phyloP scores from a whole-genome alignment of 202 grass and related monocot species.

The Setaria italica region DNA sequence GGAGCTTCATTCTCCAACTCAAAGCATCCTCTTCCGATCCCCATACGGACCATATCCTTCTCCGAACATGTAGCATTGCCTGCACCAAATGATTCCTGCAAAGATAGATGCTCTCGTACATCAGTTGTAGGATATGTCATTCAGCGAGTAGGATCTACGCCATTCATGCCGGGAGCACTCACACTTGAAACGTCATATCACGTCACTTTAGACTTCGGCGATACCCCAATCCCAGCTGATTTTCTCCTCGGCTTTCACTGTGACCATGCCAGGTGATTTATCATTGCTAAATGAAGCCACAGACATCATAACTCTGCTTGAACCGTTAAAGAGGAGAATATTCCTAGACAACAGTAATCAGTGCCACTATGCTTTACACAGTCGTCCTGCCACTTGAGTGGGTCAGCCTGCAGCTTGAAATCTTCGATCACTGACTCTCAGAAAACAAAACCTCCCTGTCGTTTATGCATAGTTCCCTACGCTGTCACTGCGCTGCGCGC shows the following conservation, averaged over 20 bases:
- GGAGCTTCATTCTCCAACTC: not conserved
- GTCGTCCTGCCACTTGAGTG: conserved; percentile 51
- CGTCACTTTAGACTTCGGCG: conserved; percentile 28
- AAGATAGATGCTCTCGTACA: conserved; percentile 10
- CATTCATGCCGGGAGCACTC: conserved; percentile 29
- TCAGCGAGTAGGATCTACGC: conserved; percentile 35
- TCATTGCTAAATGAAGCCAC: conserved; percentile 45
- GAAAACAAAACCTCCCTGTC: conserved; percentile 29
- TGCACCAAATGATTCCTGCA: conserved; percentile 17
- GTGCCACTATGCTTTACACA: conserved; percentile 37
- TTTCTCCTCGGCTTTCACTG: conserved; percentile 38
- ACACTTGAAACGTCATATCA: conserved; percentile 31
- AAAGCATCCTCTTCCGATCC: not conserved
- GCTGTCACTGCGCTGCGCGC: conserved; percentile 38
- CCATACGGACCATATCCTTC: not conserved
- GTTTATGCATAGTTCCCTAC: conserved; percentile 42
- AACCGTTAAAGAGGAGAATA: conserved; percentile 51
- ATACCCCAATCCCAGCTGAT: conserved; percentile 34
- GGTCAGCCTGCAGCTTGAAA: conserved; percentile 42
- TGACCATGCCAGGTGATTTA: conserved; percentile 25
- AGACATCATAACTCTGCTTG: conserved; percentile 23
- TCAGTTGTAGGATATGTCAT: conserved; percentile 6
- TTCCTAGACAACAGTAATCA: conserved; percentile 58
- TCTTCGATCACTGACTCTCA: conserved; percentile 35
- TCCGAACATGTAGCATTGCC: conserved; percentile 8